Conservation (phyloP, 1,284 basidiomycete species). For the Violaceomyces palustris region DNA sequence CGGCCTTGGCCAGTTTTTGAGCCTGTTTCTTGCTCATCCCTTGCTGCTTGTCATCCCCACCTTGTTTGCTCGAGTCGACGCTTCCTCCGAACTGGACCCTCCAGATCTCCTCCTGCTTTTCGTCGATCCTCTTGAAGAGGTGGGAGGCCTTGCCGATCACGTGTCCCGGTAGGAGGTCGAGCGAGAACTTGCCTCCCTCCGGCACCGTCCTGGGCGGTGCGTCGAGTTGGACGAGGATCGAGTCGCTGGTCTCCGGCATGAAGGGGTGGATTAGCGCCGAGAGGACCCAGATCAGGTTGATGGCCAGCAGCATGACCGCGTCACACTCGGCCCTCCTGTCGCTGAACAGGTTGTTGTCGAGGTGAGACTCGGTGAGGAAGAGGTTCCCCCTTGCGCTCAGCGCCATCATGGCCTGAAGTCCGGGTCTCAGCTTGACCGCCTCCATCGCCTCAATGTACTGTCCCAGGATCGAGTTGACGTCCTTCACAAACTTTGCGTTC, state of each 20-base stretch:
- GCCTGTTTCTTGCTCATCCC: slow-evolving; percentile 50
- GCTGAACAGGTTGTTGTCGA: slow-evolving; percentile 83
- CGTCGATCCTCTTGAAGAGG: slow-evolving; percentile 90
- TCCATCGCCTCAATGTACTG: slow-evolving; percentile 88
- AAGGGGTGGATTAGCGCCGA: slow-evolving; percentile 84
- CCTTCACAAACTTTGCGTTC: slow-evolving; percentile 65
- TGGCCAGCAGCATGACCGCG: slow-evolving; percentile 76
- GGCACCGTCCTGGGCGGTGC: slow-evolving; percentile 73
- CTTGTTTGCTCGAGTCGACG: slow-evolving; percentile 25
- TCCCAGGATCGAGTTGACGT: slow-evolving; percentile 72
- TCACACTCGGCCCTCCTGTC: slow-evolving; percentile 79
- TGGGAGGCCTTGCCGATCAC: slow-evolving; percentile 78
- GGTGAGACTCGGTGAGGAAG: slow-evolving; percentile 84
- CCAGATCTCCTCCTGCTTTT: slow-evolving; percentile 81
- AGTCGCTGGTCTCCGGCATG: slow-evolving; percentile 84
- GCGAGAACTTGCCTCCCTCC: slow-evolving; percentile 55
- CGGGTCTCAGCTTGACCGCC: slow-evolving; percentile 78
- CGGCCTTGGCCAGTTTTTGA: slow-evolving; percentile 46
- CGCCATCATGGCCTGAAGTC: slow-evolving; percentile 81
- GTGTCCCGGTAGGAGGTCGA: slow-evolving; percentile 84
- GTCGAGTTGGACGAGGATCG: slow-evolving; percentile 82
- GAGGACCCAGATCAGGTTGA: slow-evolving; percentile 90
- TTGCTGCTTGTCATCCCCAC: slow-evolving; percentile 22
- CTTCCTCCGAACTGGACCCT: slow-evolving; percentile 73
- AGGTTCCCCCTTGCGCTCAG: slow-evolving; percentile 88